Evolutionary conservation across 2,329 filamentous ascomycete genomes (phyloP).

Genomic region (Claviceps cyperi): DNA sequence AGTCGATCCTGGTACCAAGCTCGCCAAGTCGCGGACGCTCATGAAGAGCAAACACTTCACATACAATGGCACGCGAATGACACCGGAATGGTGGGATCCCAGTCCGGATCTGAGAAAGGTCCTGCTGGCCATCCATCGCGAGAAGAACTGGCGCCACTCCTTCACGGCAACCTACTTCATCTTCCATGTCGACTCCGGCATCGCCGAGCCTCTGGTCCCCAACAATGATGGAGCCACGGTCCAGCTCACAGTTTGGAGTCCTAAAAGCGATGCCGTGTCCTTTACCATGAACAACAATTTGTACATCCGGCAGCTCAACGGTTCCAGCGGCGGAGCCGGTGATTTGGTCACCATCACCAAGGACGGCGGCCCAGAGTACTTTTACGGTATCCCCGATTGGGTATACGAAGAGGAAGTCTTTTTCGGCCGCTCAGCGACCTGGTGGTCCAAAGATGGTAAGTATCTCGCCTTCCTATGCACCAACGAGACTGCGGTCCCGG

Average conservation of each 20-base stretch:
- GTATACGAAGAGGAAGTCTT: constrained; percentile 68
- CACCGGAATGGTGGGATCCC: constrained; percentile 52
- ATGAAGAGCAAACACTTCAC: constrained; percentile 57
- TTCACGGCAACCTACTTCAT: constrained; percentile 81
- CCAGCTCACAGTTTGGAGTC: constrained; percentile 83
- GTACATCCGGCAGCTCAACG: constrained; percentile 51
- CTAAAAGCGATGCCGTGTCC: constrained; percentile 71
- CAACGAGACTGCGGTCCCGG: constrained; percentile 82
- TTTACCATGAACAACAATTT: constrained; percentile 87
- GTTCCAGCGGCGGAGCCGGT: constrained; percentile 22
- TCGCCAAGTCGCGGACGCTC: constrained; percentile 47
- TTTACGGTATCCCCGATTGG: constrained; percentile 96
- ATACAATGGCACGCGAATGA: constrained; percentile 39
- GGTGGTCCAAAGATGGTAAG: constrained; percentile 87
- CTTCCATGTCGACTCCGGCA: constrained; percentile 73
- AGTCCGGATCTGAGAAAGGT: constrained; percentile 79
- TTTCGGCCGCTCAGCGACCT: constrained; percentile 64
- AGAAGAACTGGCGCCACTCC: constrained; percentile 82
- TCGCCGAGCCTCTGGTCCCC: constrained; percentile 62
- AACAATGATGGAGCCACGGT: constrained; percentile 48
- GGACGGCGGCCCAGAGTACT: constrained; percentile 77
- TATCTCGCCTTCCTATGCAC: constrained; percentile 86
- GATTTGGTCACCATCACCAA: constrained; percentile 60
- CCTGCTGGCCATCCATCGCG: constrained; percentile 56
- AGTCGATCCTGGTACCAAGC: constrained; percentile 9